Evolutionary conservation across 345 rosid species (phyloP), one percentile per base, ranked within the genome.

Genomic region (Salix koriyanagi): DNA sequence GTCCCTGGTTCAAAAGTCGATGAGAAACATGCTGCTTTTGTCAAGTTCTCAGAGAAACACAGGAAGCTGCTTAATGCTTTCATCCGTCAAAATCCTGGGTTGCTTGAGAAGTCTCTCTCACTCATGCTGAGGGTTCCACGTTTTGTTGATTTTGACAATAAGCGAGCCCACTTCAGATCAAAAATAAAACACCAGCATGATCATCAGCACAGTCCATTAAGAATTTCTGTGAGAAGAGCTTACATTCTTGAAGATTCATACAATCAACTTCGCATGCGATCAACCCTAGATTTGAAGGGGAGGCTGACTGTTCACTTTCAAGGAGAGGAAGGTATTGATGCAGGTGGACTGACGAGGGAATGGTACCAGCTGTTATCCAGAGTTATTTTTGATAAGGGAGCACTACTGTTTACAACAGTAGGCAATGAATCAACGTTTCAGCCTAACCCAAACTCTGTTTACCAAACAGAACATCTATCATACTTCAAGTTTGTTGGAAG

Each of bases 291-390:
- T 83, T 80, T 96, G 85, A 96, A 91, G 86, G 99, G 99, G 77
- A 87, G 99, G 83, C 79, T 93, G 82, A 96, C 92, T 54, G 96
- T 96, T 71, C 91, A 93, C 75, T 96, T 96, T 84, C 99, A 96
- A 87, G 97, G 98, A 77, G 98, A 96, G 83, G 97, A 93, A 86
- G 99, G 99, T 65, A 93, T 96, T 80, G 99, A 96, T 87, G 99
- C 99, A 0, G 98, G 99, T 83, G 99, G 99, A 71, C 98, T 96
- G 79, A 93, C 99, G 65, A 90, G 99, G 88, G 99, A 96, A 85
- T 96, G 99, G 99, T 96, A 96, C 85, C 99, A 96, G 83, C 83
- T 93, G 76, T 79, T 96, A 72, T 96, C 99, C 77, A 89, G 98
- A 83, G 98, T 96, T 84, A 91, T 93, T 73, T 94, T 94, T 80